phyloP scores from a whole-genome alignment of 1,284 basidiomycete species.

The Ceratobasidium sp. region DNA sequence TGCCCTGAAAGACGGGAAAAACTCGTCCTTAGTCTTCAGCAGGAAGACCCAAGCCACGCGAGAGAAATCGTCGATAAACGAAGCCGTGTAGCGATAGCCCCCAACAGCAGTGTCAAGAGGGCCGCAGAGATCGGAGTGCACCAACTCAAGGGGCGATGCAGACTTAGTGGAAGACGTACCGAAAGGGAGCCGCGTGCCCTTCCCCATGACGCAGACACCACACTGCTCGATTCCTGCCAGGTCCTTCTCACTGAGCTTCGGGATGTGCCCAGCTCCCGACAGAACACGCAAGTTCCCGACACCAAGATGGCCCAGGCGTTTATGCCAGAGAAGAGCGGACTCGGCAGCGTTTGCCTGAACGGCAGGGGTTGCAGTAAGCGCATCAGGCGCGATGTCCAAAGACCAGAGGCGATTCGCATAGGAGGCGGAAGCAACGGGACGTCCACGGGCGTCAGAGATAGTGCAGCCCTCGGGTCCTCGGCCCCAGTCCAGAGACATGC shows the following conservation, averaged over 20 bases:
- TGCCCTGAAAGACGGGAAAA: constrained; percentile 37
- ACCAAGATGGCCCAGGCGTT: neutral
- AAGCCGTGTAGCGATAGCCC: constrained; percentile 46
- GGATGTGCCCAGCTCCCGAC: neutral
- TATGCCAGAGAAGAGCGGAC: neutral
- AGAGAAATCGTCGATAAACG: constrained; percentile 49
- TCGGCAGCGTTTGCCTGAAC: neutral
- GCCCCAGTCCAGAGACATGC: no score
- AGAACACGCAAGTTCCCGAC: neutral
- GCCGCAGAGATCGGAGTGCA: constrained; percentile 49
- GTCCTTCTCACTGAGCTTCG: neutral
- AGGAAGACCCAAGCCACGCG: constrained; percentile 39
- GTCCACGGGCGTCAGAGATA: no score
- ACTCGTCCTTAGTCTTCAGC: constrained; percentile 42
- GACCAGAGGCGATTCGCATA: no score
- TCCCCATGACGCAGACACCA: constrained; percentile 42
- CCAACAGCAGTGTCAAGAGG: constrained; percentile 33
- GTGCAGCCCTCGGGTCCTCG: no score
- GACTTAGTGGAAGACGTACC: neutral
- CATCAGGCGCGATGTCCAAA: no score
- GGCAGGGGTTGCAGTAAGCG: no score
- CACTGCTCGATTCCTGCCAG: constrained; percentile 30
- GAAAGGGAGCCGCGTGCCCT: constrained; percentile 43
- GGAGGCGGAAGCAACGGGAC: no score
- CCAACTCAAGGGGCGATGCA: constrained; percentile 31